phyloP scores from a whole-genome alignment of 768 basidiomycete genomes.

The Naganishia antarctica region DNA sequence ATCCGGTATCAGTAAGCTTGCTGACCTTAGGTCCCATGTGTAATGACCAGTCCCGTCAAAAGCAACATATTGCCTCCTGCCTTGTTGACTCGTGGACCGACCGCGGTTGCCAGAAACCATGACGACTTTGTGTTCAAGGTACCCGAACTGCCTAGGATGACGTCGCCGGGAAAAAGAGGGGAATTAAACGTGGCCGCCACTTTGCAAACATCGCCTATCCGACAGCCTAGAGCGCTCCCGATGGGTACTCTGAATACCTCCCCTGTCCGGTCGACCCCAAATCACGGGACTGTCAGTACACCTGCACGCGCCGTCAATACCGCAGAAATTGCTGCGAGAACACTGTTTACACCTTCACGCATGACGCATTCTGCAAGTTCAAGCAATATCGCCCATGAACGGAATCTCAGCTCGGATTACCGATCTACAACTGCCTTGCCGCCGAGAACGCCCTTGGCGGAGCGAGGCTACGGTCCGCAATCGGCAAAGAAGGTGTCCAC shows the following conservation, averaged over 20 bases:
- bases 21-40: too few relatives aligned
- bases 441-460: slow-evolving; percentile 1
- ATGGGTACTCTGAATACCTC: neutral
- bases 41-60: neutral
- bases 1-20: too few relatives aligned
- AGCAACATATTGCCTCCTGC: slow-evolving; percentile 4
- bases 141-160: slow-evolving; percentile 10
- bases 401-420: neutral
- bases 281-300: neutral
- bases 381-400: neutral
- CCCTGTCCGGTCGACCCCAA: neutral
- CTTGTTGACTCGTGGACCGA: neutral
- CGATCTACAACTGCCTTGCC: neutral
- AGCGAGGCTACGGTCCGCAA: slow-evolving; percentile 12
- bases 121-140: slow-evolving; percentile 9
- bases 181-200: too few relatives aligned
- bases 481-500: slow-evolving; percentile 9
- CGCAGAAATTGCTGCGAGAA: neutral
- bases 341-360: neutral
- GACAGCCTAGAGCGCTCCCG: neutral
- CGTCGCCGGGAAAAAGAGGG: too few relatives aligned
- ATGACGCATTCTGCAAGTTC: neutral
- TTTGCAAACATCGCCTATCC: too few relatives aligned
- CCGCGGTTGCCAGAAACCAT: neutral
- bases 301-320: neutral